These are phyloP conservation scores for Hymenoscyphus linearis DNA, from an alignment of 2,329 filamentous ascomycete genomes.

Conservation along the genomic window DNA sequence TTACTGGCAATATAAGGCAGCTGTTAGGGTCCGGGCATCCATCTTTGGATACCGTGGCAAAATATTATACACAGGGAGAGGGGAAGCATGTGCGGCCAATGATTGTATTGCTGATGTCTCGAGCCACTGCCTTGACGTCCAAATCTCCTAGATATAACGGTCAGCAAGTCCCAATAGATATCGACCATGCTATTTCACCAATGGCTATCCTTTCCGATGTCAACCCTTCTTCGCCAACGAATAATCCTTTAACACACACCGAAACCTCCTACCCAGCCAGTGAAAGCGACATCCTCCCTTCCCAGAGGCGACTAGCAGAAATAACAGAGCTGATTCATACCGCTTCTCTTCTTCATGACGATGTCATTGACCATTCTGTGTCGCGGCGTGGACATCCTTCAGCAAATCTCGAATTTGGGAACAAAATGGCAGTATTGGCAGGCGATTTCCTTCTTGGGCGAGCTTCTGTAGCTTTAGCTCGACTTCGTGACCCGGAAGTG, in stretches of 20 bases:
- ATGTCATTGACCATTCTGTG: constrained; percentile 91
- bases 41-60: constrained; percentile 87
- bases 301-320: constrained; percentile 86
- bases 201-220: constrained; percentile 65
- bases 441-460: constrained; percentile 94
- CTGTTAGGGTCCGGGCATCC: constrained; percentile 93
- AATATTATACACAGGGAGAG: constrained; percentile 96
- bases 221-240: constrained; percentile 62
- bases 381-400: constrained; percentile 79
- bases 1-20: constrained; percentile 89
- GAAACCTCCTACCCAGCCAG: constrained; percentile 30
- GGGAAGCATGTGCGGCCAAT: constrained; percentile 95
- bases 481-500: constrained; percentile 87
- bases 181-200: constrained; percentile 58
- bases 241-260: constrained; percentile 44
- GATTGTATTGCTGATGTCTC: constrained; percentile 92
- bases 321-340: constrained; percentile 98
- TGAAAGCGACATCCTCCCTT: constrained; percentile 74
- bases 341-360: constrained; percentile 92
- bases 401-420: constrained; percentile 92
- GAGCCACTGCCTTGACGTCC: constrained; percentile 78
- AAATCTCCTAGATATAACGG: constrained; percentile 45
- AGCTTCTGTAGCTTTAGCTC: constrained; percentile 87
- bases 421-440: constrained; percentile 97
- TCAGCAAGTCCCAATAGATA: constrained; percentile 32